Base-by-base conservation (phyloP, 2,329 filamentous ascomycete species). In the Botrytis medusae region DNA sequence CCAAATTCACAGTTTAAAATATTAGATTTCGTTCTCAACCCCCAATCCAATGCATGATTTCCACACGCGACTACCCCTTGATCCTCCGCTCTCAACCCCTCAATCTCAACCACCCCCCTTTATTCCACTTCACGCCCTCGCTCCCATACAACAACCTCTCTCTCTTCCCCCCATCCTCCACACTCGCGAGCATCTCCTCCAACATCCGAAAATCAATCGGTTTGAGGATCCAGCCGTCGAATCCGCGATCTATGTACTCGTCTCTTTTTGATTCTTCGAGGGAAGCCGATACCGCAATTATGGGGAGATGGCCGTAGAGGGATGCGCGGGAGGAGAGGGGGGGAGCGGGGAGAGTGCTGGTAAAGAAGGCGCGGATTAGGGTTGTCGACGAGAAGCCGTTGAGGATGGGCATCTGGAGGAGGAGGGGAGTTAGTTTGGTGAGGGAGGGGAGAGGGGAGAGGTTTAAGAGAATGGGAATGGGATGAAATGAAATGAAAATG, bases 161-260 rank as follows among this genome's bases (percentile, higher is more conserved):
- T 25, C 93, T 86, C 0, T 86, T 83, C 0, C 86, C 82, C 0
- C 87, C 83, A 62, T 93, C 86, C 5, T 89, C 85, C 51, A 96
- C 92, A 1, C 93, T 93, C 1, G 84, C 81, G 72, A 97, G 85
- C 9, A 97, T 85, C 32, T 87, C 86, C 74, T 89, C 89, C 0
- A 97, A 85, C 14, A 93, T 87, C 76, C 90, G 88, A 80, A 97
- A 97, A 75, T 95, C 90, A 59, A 97, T 92, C 0, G 94, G 94
- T 79, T 97, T 97, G 73, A 97, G 84, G 42, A 97, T 94, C 94
- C 94, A 97, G 34, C 92, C 94, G 77, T 97, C 94, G 77, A 97
- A 97, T 0, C 94, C 94, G 5, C 90, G 90, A 54, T 92, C 86
- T 54, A 94, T 87, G 76, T 97, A 97, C 0, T 83, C 87, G 57